A percentile compares a stretch with the other conserved stretches of the same genome.
phyloP scores from a whole-genome alignment of 768 basidiomycete species.

The Tulasnella sp. region DNA sequence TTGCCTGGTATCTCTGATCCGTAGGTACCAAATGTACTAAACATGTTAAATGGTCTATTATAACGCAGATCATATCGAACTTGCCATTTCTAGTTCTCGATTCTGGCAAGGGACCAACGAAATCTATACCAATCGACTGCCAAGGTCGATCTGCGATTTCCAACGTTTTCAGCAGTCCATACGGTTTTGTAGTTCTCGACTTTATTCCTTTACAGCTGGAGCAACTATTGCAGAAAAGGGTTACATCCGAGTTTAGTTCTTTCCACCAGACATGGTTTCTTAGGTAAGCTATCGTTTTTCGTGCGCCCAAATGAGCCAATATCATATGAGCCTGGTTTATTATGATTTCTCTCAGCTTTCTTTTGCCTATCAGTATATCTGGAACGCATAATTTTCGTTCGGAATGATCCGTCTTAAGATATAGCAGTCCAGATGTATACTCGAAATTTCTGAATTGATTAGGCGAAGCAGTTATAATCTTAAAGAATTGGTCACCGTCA shows the following conservation, averaged over 20 bases:
- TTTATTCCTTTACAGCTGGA: not conserved
- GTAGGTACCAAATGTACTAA: conserved; percentile 23
- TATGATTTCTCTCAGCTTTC: not conserved
- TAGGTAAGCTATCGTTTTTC: not conserved
- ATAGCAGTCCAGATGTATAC: not conserved
- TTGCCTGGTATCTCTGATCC: conserved; percentile 17
- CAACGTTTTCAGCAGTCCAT: conserved; percentile 1
- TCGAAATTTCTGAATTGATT: not conserved
- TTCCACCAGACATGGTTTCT: conserved; percentile 6
- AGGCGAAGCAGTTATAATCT: conserved; percentile 16
- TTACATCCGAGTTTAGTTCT: not conserved
- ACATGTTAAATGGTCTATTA: conserved; percentile 21
- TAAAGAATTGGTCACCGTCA: conserved; percentile 22
- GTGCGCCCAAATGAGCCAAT: not conserved
- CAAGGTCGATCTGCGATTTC: not conserved
- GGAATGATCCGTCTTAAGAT: not conserved
- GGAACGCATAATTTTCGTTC: not conserved
- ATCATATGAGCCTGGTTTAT: not conserved
- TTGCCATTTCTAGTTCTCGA: conserved; percentile 16
- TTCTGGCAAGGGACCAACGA: conserved; percentile 5
- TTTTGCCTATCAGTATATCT: not conserved
- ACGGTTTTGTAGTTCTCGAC: not conserved
- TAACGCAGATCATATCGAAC: conserved; percentile 24
- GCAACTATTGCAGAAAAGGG: not conserved
- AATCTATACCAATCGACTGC: conserved; percentile 6